Base-by-base conservation (phyloP, 2,329 filamentous ascomycete species). In the Fusarium udum region DNA sequence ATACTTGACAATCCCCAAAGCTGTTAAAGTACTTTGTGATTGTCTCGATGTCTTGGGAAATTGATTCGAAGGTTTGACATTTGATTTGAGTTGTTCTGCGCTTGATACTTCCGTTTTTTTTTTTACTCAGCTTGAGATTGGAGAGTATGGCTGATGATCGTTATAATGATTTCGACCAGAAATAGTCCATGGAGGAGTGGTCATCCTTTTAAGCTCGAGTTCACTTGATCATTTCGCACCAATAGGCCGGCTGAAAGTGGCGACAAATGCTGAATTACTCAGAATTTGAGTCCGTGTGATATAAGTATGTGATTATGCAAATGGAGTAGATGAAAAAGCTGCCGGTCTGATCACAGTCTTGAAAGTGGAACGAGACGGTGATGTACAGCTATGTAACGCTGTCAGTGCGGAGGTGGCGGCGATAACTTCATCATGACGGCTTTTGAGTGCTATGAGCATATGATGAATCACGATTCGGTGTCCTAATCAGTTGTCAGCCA, bases 1-100 rank as follows among this genome's bases (percentile, higher is more conserved):
- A 34, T 4, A 74, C 46, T 46, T 63, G 61, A 22, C 55, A 74
- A 15, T 71, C 55, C 3, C 67, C 62, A n/a, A 71, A 73, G 26
- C 49, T 59, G 31, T 71, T 67, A 15, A 73, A 74, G 32, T 52
- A 64, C 4, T 26, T 68, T 10, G 58, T 43, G 39, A 73, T 61
- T 28, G 37, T 51, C 22, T 45, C 46, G 28, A 40, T 14, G 18
- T 68, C 67, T 22, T 59, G 34, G 55, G 67, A 37, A 18, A 68
- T 39, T 7, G 62, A 64, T 22, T 26, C 20, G 67, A 73, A 73
- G 71, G 56, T 12, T 36, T 68, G 20, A 59, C 55, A 10, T 61
- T 43, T n/a, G 31, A 15, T 43, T 48, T 61, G 7, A 73, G 62
- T 18, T 37, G 71, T 18, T 71, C 66, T 39, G 73, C 31, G 20